phyloP scores from a whole-genome alignment of 805 yeast species.

The Saturnispora mendoncae region DNA sequence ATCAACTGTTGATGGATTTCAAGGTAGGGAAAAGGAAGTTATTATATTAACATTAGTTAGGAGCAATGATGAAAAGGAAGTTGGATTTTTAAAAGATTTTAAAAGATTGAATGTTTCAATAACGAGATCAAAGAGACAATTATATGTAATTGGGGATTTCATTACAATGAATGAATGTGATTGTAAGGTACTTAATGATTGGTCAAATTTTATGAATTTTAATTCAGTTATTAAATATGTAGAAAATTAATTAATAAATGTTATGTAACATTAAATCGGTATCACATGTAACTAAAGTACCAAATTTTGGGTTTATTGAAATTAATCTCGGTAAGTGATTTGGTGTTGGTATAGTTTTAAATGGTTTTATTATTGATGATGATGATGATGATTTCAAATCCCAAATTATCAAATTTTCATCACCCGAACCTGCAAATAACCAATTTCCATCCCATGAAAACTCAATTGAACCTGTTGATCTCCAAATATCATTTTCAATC shows the following conservation, averaged over 20 bases:
- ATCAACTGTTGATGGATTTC: conserved; percentile 92
- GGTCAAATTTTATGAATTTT: conserved; percentile 67
- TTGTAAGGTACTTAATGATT: conserved; percentile 43
- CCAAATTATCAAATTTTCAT: conserved; percentile 46
- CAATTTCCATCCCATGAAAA: conserved; percentile 61
- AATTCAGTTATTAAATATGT: conserved; percentile 63
- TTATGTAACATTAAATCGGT: conserved; percentile 38
- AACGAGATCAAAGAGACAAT: conserved; percentile 78
- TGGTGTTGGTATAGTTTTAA: background rate
- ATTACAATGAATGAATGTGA: conserved; percentile 48
- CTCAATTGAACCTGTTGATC: conserved; percentile 48
- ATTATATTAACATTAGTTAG: conserved; percentile 76
- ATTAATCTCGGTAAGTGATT: conserved; percentile 38
- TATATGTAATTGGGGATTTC: conserved; percentile 81
- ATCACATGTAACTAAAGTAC: conserved; percentile 59
- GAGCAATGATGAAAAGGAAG: conserved; percentile 56
- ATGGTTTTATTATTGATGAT: conserved; percentile 8
- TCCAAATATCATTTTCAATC: conserved; percentile 18
- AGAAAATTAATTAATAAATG: conserved; percentile 30
- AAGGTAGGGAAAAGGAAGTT: conserved; percentile 89
- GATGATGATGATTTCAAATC: conserved; percentile 25
- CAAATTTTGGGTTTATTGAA: conserved; percentile 52
- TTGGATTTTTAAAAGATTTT: conserved; percentile 76
- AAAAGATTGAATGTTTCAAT: conserved; percentile 88
- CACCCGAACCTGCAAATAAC: conserved; percentile 52